Conservation (phyloP, 2,329 filamentous ascomycete species). For the Periconia sp. region DNA sequence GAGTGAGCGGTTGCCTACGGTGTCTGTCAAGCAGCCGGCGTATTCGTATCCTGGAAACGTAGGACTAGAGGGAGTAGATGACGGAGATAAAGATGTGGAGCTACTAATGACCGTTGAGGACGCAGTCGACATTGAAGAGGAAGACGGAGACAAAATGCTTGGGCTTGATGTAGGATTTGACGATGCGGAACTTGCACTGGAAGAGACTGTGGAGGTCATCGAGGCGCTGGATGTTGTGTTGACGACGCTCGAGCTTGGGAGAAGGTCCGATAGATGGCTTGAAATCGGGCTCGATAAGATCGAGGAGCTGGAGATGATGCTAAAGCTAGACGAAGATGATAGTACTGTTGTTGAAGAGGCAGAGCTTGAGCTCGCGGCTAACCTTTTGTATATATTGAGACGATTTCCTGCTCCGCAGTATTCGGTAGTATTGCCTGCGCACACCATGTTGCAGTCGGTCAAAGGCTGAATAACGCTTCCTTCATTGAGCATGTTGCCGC, state of each 20-base stretch:
- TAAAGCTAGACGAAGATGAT: not conserved
- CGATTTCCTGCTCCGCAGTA: constrained; percentile 28
- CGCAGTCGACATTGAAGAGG: not conserved
- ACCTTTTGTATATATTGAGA: constrained; percentile 28
- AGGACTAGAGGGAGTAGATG: constrained; percentile 14
- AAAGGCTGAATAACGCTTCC: constrained; percentile 15
- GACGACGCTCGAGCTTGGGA: no score
- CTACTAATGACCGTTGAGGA: not conserved
- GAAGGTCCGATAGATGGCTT: no score
- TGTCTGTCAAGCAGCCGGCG: constrained; percentile 26
- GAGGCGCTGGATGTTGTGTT: no score
- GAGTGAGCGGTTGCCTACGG: constrained; percentile 18
- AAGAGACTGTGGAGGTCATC: not conserved
- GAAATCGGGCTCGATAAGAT: no score
- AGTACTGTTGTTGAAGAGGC: constrained; percentile 1
- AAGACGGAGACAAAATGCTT: not conserved
- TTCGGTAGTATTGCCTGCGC: constrained; percentile 23
- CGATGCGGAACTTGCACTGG: constrained; percentile 5
- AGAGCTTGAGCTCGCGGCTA: not conserved
- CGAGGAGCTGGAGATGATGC: no score
- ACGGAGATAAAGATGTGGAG: not conserved
- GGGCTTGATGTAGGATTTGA: not conserved
- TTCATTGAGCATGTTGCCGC: constrained; percentile 22
- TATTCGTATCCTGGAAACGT: constrained; percentile 25
- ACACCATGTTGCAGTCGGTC: constrained; percentile 24